A percentile compares a stretch with the other conserved stretches of the same genome.
phyloP scores from a whole-genome alignment of 208 protist species.

The Zelonia costaricensis region DNA sequence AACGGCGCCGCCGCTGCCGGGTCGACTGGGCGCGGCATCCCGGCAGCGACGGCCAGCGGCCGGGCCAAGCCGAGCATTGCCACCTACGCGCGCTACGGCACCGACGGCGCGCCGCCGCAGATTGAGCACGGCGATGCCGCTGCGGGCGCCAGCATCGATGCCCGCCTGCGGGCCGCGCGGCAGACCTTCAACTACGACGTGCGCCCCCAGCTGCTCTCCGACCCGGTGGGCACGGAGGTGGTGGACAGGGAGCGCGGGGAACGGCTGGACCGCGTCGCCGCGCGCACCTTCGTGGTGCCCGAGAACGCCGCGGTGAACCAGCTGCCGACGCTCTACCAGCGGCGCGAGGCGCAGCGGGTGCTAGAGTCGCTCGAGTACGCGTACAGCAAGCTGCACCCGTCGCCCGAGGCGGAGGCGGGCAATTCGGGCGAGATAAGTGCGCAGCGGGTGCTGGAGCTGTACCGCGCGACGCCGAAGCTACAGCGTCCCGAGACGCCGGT shows the following conservation, averaged over 20 bases:
- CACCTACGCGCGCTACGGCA: conserved; percentile 29
- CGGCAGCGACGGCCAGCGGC: neutral
- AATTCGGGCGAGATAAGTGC: conserved; percentile 3
- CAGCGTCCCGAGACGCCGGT: conserved; percentile 90
- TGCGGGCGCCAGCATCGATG: conserved; percentile 10
- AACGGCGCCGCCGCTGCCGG: neutral
- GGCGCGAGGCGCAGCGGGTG: conserved; percentile 79
- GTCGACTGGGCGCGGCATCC: neutral
- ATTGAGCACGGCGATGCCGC: conserved; percentile 4
- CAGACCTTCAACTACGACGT: conserved; percentile 82
- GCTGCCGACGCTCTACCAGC: conserved; percentile 79
- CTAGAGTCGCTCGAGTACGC: conserved; percentile 83
- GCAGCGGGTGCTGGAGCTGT: conserved; percentile 78
- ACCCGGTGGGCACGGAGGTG: conserved; percentile 53
- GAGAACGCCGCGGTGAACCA: conserved; percentile 67
- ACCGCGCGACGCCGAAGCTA: conserved; percentile 87
- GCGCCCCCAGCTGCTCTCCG: conserved; percentile 71
- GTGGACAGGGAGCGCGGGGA: conserved; percentile 55
- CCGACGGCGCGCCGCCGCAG: conserved; percentile 13
- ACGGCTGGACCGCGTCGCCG: conserved; percentile 47
- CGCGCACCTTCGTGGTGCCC: conserved; percentile 56
- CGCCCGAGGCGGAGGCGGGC: conserved; percentile 7
- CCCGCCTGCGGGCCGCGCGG: conserved; percentile 11
- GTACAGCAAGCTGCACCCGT: conserved; percentile 56
- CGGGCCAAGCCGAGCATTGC: conserved; percentile 16